phyloP scores from a whole-genome alignment of 2,329 filamentous ascomycete species.

The Fusarium buharicum region DNA sequence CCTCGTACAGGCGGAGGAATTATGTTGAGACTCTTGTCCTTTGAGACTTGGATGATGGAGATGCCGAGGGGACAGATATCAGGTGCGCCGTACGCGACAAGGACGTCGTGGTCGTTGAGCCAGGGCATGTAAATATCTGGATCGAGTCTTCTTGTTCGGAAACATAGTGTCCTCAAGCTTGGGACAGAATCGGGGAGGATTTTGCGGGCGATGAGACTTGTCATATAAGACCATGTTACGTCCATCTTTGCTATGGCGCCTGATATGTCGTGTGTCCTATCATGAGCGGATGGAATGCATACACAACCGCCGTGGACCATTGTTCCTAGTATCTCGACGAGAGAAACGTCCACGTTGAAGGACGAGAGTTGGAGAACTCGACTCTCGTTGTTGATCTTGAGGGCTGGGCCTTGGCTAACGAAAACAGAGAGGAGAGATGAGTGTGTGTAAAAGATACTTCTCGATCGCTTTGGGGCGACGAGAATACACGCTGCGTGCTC shows the following conservation, averaged over 20 bases:
- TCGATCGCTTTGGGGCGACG: conserved; percentile 66
- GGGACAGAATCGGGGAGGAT: conserved; percentile 53
- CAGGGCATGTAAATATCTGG: conserved; percentile 60
- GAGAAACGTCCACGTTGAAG: conserved; percentile 63
- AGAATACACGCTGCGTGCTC: conserved; percentile 69
- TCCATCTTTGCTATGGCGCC: conserved; percentile 62
- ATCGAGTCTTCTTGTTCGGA: conserved; percentile 62
- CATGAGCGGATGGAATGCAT: conserved; percentile 64
- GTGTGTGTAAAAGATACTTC: conserved; percentile 72
- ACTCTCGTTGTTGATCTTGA: conserved; percentile 61
- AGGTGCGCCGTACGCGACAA: conserved; percentile 63
- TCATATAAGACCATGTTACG: conserved; percentile 65
- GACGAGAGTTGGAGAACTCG: conserved; percentile 67
- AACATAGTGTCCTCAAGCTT: conserved; percentile 55
- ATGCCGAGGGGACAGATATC: conserved; percentile 64
- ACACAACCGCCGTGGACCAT: conserved; percentile 68
- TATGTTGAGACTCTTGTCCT: conserved; percentile 51
- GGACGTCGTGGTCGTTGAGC: conserved; percentile 57
- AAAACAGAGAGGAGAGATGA: conserved; percentile 65
- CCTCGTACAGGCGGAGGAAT: conserved; percentile 62
- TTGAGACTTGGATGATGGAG: conserved; percentile 57
- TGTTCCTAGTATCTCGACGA: conserved; percentile 63
- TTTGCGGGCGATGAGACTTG: conserved; percentile 66
- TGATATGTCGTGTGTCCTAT: conserved; percentile 61
- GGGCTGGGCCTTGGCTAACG: conserved; percentile 59